Percentiles rank a stretch among this genome's conserved stretches.
These are phyloP conservation scores for Huiozyma naganishii DNA, from an alignment of 805 yeast species.

Conservation along the genomic window DNA sequence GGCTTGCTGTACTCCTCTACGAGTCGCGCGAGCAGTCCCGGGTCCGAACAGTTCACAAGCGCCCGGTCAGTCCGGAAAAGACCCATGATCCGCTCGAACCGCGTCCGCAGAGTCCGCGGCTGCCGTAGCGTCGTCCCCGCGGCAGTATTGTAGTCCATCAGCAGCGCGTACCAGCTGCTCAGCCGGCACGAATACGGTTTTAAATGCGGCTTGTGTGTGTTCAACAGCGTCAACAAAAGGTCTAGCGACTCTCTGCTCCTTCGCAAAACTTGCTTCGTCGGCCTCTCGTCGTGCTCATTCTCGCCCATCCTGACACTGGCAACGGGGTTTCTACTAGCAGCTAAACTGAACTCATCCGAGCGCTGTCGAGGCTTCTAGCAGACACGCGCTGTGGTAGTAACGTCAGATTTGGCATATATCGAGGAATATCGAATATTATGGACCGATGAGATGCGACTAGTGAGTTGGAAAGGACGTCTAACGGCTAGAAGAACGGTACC, in stretches of 20 bases:
- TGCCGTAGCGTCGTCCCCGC: slow-evolving; percentile 20
- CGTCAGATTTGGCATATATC: too few species aligned
- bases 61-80: slow-evolving; percentile 5
- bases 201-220: slow-evolving; percentile 21
- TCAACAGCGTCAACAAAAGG: slow-evolving; percentile 14
- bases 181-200: slow-evolving; percentile 17
- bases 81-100: slow-evolving; percentile 19
- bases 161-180: slow-evolving; percentile 20
- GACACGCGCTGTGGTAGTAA: too few species aligned
- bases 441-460: too few species aligned
- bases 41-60: slow-evolving; percentile 1
- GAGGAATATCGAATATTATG: too few species aligned
- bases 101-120: slow-evolving; percentile 21
- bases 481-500: too few species aligned
- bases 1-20: slow-evolving; percentile 6
- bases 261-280: not conserved
- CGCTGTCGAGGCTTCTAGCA: too few species aligned
- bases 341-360: too few species aligned
- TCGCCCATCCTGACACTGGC: not conserved
- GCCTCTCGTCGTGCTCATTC: not conserved
- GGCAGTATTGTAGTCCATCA: slow-evolving; percentile 16
- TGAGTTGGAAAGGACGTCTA: too few species aligned
- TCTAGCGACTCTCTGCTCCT: slow-evolving; percentile 5
- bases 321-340: not conserved
- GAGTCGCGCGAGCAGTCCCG: not conserved